Percentiles rank a stretch among this genome's conserved stretches.
Conservation (phyloP, 139 green algal species). For the Micractinium sp. region DNA sequence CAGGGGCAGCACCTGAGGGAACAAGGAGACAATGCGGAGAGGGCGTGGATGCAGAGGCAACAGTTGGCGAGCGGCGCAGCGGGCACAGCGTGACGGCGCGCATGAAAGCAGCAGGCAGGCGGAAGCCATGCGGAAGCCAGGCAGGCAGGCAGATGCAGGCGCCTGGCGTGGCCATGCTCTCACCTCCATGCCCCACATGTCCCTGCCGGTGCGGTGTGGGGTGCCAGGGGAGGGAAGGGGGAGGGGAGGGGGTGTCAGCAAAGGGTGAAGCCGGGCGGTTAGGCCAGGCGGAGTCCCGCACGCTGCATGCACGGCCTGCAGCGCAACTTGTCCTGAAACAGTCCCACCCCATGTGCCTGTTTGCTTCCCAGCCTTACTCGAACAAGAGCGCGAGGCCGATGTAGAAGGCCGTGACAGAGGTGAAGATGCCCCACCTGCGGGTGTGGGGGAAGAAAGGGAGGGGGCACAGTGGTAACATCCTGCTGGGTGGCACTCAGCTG, state of each 20-base stretch:
- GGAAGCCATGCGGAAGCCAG: no score
- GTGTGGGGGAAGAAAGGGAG: no score
- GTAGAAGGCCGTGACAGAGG: slow-evolving; percentile 64
- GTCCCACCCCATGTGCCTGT: no score
- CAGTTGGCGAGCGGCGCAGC: background rate
- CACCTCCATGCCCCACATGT: slow-evolving; percentile 48
- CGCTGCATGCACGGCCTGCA: background rate
- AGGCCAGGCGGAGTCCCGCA: no score
- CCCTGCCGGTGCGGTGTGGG: background rate
- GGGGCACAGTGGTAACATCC: no score
- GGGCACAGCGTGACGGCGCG: background rate
- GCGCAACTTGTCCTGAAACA: no score
- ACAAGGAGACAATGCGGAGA: background rate
- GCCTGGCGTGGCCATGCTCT: background rate
- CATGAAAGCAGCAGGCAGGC: background rate
- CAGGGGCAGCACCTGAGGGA: background rate
- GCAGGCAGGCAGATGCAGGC: background rate
- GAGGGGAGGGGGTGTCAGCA: background rate
- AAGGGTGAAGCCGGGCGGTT: no score
- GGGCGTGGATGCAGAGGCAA: background rate
- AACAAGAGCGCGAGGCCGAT: slow-evolving; percentile 65
- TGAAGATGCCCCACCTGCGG: slow-evolving; percentile 54
- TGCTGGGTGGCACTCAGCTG: no score
- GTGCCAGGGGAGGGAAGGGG: background rate
- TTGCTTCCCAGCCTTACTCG: slow-evolving; percentile 17